phyloP scores from a whole-genome alignment of 1,284 basidiomycete species.

The Earliella scabrosa region DNA sequence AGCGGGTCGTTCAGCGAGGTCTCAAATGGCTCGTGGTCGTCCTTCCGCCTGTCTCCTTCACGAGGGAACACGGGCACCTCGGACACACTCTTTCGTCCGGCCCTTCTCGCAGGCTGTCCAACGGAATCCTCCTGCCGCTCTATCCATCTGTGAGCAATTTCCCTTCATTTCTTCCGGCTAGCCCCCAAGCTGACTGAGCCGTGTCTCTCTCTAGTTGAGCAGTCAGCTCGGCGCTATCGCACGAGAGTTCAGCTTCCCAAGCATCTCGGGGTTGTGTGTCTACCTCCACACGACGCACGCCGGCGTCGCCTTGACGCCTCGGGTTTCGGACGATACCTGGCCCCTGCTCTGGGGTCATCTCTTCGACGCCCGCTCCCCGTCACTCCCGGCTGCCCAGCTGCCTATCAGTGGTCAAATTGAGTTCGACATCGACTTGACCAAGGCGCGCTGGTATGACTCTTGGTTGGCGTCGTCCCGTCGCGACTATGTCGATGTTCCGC shows the following conservation, averaged over 20 bases:
- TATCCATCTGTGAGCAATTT: slow-evolving; percentile 65
- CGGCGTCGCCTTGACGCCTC: slow-evolving; percentile 60
- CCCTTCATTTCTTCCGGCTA: neutral
- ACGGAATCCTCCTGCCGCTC: slow-evolving; percentile 76
- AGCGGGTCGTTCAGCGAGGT: slow-evolving; percentile 48
- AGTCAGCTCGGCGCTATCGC: slow-evolving; percentile 77
- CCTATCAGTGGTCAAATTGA: slow-evolving; percentile 75
- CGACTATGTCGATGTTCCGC: slow-evolving; percentile 47
- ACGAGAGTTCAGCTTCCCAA: slow-evolving; percentile 80
- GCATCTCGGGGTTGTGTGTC: slow-evolving; percentile 70
- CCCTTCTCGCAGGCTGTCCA: slow-evolving; percentile 60
- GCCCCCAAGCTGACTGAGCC: neutral
- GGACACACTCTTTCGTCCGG: slow-evolving; percentile 65
- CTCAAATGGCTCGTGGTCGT: slow-evolving; percentile 69
- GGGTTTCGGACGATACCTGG: slow-evolving; percentile 81
- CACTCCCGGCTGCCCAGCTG: slow-evolving; percentile 42
- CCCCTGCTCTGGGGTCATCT: slow-evolving; percentile 69
- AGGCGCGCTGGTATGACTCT: slow-evolving; percentile 73
- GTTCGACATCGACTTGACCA: slow-evolving; percentile 75
- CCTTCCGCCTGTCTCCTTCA: slow-evolving; percentile 63
- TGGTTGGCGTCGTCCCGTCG: slow-evolving; percentile 62
- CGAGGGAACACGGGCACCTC: slow-evolving; percentile 62
- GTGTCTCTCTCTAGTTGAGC: slow-evolving; percentile 55
- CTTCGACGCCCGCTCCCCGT: slow-evolving; percentile 51
- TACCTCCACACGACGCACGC: slow-evolving; percentile 68